Evolutionary conservation across 306 rosid species (phyloP), one percentile per base, ranked within the genome.

Genomic region (Pyrus betulifolia): DNA sequence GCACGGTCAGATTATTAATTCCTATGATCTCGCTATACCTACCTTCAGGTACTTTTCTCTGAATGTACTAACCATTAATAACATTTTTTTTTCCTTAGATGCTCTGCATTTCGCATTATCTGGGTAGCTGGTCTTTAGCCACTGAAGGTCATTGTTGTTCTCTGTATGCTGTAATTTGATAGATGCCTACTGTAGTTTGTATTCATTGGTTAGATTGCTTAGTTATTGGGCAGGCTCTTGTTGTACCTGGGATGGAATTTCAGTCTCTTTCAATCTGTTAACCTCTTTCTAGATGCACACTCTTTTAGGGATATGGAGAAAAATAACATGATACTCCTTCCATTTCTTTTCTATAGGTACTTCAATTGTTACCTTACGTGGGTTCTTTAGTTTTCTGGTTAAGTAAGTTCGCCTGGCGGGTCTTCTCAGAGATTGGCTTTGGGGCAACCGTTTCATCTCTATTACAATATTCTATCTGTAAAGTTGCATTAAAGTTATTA

Each of bases 1-100:
- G 90, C 97, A 87, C 21, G 99, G 97, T 70, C 88, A 67, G 68
- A 76, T 86, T 78, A 76, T 88, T 22, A 90, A 80, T 71, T 90
- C 97, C 28, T 90, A 92, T 62, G 90, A 90, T 44, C 96, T 95
- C 75, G 85, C 78, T 64, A 73, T 95, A 71, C 99, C 97, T 69
- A 71, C 88, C 69, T 92, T 92, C 85, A 89, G 96, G 98, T 95
- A 80, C 25, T 35, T 14, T 33, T 66, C 49, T 11, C 10, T 66
- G 33, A 35, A 64, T 1, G 10, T 10, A 46, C 46, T 74, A 62
- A 27, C 70, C 12, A 44, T 62, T 25, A 25, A 35, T 67, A 74
- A 45, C 22, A 13, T 45, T 57, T 18, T 31, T 31, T 64, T 64
- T 52, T 60, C 21, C 11, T 27, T 10, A 17, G 27, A 57, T 42